Base-by-base conservation (phyloP, 371 early-diverging fungal species). In the Smittium mucronatum region DNA sequence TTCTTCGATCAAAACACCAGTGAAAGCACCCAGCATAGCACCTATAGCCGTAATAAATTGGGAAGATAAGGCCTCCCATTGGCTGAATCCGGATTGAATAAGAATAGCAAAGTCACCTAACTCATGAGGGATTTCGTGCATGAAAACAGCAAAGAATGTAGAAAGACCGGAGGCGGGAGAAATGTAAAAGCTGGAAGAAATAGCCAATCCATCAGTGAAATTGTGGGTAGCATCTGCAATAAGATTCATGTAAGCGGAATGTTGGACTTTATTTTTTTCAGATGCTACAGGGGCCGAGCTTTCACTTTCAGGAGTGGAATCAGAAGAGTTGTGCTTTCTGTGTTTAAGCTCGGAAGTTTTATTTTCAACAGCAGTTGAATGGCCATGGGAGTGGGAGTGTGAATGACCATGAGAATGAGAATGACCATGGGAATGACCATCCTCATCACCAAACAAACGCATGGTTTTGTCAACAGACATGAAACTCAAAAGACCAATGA, bases 111-210 rank as follows among this genome's bases (percentile, higher is more conserved):
- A 93, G 75, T 94, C 94, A 60, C 93, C 89, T 1, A 94, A 87
- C 79, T 94, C 92, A 75, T 94, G 94, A 2, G 94, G 93, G 36
- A 94, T 89, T 78, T 94, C 94, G 74, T 94, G 94, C 79, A 93
- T 89, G 65, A 93, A 90, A n/a, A 93, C 92, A 0, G 94, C 94
- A 0, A 93, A 86, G 2, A 93, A 87, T 1, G 93, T 92, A 0
- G 91, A 88, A 0, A 91, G 84, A 31, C 93, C 94, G 1, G 92
- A 85, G 0, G 86, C 85, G 25, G 88, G 90, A 21, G 89, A 89
- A 30, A 88, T 83, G 71, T 91, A 89, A 76, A 93, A 93, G 2
- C 90, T 88, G 0, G 92, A 91, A 1, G 93, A 88, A 86, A 93
- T 88, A 11, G 93, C 93, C n/a, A 93, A 80, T 17, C 94, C 94